phyloP scores from a whole-genome alignment of 2,329 filamentous ascomycete species.

The Ascochyta fabae region DNA sequence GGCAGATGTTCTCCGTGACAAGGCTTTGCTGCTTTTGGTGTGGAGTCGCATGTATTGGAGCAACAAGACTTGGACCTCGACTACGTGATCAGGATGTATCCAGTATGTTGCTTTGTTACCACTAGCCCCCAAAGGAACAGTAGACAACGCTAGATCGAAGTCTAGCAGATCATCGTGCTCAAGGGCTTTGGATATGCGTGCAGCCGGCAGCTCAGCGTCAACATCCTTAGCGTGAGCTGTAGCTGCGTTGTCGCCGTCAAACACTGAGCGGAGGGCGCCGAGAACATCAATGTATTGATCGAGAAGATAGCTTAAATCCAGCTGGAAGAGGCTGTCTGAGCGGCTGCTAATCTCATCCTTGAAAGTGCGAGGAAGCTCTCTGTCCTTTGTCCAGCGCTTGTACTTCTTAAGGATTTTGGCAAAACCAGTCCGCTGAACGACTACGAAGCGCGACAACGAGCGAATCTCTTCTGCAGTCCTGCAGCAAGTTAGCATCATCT shows the following conservation, averaged over 20 bases:
- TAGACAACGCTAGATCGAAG: constrained; percentile 58
- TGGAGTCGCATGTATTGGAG: constrained; percentile 57
- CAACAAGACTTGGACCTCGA: constrained; percentile 60
- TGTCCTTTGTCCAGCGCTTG: constrained; percentile 83
- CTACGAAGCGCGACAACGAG: constrained; percentile 73
- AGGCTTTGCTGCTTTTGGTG: constrained; percentile 27
- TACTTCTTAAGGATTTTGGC: constrained; percentile 88
- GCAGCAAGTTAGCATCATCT: constrained; percentile 20
- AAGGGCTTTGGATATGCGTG: constrained; percentile 49
- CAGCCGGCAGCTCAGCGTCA: constrained; percentile 34
- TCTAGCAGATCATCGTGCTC: constrained; percentile 52
- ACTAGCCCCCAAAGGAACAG: constrained; percentile 54
- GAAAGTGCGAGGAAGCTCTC: constrained; percentile 68
- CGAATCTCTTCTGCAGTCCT: constrained; percentile 75
- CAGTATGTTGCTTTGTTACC: constrained; percentile 60
- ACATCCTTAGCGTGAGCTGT: constrained; percentile 17
- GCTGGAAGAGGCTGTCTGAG: constrained; percentile 74
- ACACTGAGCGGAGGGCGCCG: constrained; percentile 53
- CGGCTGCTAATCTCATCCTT: constrained; percentile 68
- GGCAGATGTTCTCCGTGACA: constrained; percentile 27
- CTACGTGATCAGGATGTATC: constrained; percentile 61
- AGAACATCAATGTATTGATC: constrained; percentile 58
- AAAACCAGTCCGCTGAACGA: constrained; percentile 77
- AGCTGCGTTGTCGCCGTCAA: constrained; percentile 43
- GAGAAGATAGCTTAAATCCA: constrained; percentile 64